Percentiles rank a stretch among this genome's conserved stretches.
Evolutionary conservation across 1,284 basidiomycete species (phyloP).

Genomic region (Moesziomyces globuligerus): DNA sequence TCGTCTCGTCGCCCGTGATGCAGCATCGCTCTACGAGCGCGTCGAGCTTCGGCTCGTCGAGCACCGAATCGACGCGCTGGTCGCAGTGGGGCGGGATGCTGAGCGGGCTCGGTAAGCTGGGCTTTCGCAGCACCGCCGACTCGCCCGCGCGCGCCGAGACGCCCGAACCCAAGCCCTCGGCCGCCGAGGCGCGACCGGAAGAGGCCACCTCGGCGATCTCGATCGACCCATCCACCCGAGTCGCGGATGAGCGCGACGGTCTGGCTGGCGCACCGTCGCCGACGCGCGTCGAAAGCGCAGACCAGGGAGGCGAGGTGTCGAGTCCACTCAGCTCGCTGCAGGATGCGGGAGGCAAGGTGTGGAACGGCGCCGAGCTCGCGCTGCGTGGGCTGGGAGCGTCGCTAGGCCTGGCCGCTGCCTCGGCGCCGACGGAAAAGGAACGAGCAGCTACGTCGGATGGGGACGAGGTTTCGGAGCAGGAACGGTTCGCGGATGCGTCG

Average conservation of each 20-base stretch:
- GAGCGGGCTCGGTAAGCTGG: conserved; percentile 31
- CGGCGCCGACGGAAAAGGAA: not conserved
- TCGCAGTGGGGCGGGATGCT: conserved; percentile 47
- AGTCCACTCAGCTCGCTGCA: conserved; percentile 37
- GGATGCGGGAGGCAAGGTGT: conserved; percentile 47
- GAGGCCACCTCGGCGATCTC: conserved; percentile 4
- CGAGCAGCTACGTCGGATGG: conserved; percentile 4
- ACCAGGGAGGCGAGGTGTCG: conserved; percentile 4
- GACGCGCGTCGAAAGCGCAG: not conserved
- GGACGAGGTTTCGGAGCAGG: conserved; percentile 17
- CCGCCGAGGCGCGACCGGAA: not conserved
- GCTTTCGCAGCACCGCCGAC: conserved; percentile 16
- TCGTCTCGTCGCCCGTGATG: conserved; percentile 32
- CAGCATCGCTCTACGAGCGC: conserved; percentile 32
- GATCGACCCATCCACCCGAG: conserved; percentile 11
- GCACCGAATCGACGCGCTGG: conserved; percentile 27
- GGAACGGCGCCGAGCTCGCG: conserved; percentile 39
- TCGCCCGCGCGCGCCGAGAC: conserved; percentile 9
- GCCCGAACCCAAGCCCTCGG: not conserved
- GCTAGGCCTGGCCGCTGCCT: conserved; percentile 22
- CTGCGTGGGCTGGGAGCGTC: conserved; percentile 38
- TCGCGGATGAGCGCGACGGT: too few species aligned
- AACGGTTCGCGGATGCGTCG: conserved; percentile 31
- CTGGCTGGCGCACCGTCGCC: conserved; percentile 2
- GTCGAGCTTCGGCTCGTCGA: conserved; percentile 26